A percentile compares a stretch with the other conserved stretches of the same genome.
These are phyloP conservation scores for Saccharum hybrid DNA, from an alignment of 202 grass and related monocot species.

Conservation along the genomic window DNA sequence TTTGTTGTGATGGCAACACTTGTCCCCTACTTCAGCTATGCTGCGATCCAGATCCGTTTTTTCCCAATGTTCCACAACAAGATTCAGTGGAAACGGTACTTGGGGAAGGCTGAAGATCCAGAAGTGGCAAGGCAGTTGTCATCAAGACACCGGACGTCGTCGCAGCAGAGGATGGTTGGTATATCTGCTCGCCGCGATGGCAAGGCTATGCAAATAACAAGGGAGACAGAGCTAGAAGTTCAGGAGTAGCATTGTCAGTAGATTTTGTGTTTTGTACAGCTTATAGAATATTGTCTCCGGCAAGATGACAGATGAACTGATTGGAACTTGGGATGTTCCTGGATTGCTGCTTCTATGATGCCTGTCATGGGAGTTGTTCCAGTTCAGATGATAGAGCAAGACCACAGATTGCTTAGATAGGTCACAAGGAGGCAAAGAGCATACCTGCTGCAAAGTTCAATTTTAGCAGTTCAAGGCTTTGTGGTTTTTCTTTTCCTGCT, in stretches of 20 bases:
- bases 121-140: constrained; percentile 87
- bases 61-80: constrained; percentile 98
- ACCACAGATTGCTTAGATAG: constrained; percentile 45
- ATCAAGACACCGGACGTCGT: constrained; percentile 57
- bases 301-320: constrained; percentile 34
- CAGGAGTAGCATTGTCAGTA: constrained; percentile 40
- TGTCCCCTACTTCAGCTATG: constrained; percentile 66
- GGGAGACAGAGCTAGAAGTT: constrained; percentile 49
- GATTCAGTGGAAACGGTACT: constrained; percentile 87
- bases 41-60: constrained; percentile 76
- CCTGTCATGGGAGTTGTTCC: constrained; percentile 32
- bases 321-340: constrained; percentile 34
- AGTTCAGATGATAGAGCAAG: constrained; percentile 50
- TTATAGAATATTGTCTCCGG: constrained; percentile 51
- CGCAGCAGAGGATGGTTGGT: constrained; percentile 78
- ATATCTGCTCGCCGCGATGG: constrained; percentile 85
- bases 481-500: not conserved
- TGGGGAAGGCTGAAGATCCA: constrained; percentile 79
- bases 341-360: constrained; percentile 29
- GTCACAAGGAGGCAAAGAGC: constrained; percentile 31
- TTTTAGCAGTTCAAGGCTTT: constrained; percentile 35
- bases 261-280: constrained; percentile 64
- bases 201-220: constrained; percentile 57
- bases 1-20: constrained; percentile 76
- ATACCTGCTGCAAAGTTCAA: constrained; percentile 52